Percentiles rank a stretch among this genome's conserved stretches.
Evolutionary conservation across 2,329 filamentous ascomycete genomes (phyloP).

Genomic region (Nigrospora sphaerica): DNA sequence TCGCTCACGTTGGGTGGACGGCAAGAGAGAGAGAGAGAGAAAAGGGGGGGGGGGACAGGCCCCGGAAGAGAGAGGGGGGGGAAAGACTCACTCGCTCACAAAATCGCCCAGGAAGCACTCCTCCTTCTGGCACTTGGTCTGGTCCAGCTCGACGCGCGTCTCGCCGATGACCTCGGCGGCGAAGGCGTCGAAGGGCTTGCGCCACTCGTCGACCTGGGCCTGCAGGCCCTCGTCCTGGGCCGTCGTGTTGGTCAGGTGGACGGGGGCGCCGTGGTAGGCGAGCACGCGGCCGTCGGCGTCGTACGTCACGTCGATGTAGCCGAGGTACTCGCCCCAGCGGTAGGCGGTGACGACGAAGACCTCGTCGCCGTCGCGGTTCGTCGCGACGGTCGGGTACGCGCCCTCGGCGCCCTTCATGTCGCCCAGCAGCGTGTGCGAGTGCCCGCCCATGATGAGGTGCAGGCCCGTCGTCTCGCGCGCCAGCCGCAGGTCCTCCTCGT

Average conservation of each 20-base stretch:
- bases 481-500: constrained; percentile 55
- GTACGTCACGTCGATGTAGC: constrained; percentile 61
- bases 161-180: constrained; percentile 49
- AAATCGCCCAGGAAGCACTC: constrained; percentile 54
- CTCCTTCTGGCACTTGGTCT: constrained; percentile 46
- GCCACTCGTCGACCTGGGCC: constrained; percentile 50
- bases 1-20: no score
- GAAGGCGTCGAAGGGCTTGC: constrained; percentile 53
- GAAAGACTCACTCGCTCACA: constrained; percentile 36
- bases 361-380: constrained; percentile 55
- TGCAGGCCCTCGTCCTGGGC: constrained; percentile 49
- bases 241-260: constrained; percentile 57
- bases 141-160: constrained; percentile 49
- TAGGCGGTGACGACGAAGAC: constrained; percentile 64
- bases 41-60: not conserved
- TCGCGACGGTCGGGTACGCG: constrained; percentile 55
- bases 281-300: constrained; percentile 53
- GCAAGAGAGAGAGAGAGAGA: constrained; percentile 12
- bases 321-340: constrained; percentile 62
- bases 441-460: constrained; percentile 53
- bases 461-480: constrained; percentile 53
- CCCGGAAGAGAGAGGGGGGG: constrained; percentile 20
- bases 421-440: constrained; percentile 44
- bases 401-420: constrained; percentile 50
- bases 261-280: constrained; percentile 55